Evolutionary conservation across 345 rosid genomes (phyloP), one percentile per base, ranked within the genome.

Genomic region (Hibiscus trionum): DNA sequence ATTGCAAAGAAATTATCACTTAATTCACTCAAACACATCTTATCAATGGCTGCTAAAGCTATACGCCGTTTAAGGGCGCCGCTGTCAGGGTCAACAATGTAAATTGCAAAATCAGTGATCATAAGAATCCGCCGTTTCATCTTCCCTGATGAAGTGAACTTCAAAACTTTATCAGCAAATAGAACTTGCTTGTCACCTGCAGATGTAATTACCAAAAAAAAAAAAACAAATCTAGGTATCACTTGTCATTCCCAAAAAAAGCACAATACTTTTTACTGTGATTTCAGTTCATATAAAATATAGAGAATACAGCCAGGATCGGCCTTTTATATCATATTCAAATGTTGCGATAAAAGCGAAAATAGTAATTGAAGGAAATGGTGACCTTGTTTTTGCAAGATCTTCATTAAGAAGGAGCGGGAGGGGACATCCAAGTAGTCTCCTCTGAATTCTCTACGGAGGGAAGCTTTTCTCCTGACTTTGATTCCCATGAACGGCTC

Each of bases 101-200:
- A 96, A 77, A 88, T 81, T 33, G 93, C 89, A 76, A 91, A 87
- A 77, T 91, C 92, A 7, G 97, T 88, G 37, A 87, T 84, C 52
- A 90, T 77, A 70, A 92, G 83, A 56, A 93, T 86, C 3, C 96
- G 87, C 26, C 85, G 86, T 56, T 93, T 93, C 94, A 91, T 89
- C 84, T 93, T 93, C 77, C 97, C 98, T 0, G 96, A 79, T 75
- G 87, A 86, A 58, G 97, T 93, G 82, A 93, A 88, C 88, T 91
- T 91, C 89, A 93, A 75, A 47, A 96, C 88, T 73, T 90, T 96
- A 82, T 96, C 98, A 55, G 96, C 98, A 79, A 89, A 93, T 11
- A 88, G 86, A 37, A 93, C 85, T 60, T 80, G 82, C 52, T 78
- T 88, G 72, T 93, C 97, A 69, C 98, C 99, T 93, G 83, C 68